phyloP scores from a whole-genome alignment of 2,329 filamentous ascomycete genomes.

The Xylariaceae sp. region DNA sequence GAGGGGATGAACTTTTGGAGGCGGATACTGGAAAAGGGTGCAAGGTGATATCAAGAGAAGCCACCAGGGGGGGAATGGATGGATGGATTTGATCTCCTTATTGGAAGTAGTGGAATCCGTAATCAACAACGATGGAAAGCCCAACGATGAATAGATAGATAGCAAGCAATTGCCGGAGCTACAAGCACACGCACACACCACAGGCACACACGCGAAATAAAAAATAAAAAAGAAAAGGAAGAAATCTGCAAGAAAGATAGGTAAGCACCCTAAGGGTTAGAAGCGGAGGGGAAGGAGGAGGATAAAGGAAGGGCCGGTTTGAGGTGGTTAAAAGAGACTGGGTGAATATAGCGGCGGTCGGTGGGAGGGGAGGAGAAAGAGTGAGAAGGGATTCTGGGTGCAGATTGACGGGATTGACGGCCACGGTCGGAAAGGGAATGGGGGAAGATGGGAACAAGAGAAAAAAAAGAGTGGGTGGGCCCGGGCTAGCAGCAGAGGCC shows the following conservation, averaged over 20 bases:
- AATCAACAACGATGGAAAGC: conserved; percentile 27
- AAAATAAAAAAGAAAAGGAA: conserved; percentile 25
- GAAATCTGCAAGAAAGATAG: conserved; percentile 30
- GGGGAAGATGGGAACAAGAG: background rate
- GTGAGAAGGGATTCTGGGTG: conserved; percentile 23
- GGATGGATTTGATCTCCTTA: conserved; percentile 5
- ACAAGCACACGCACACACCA: conserved; percentile 19
- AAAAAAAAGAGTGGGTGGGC: conserved; percentile 1
- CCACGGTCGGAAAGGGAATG: conserved; percentile 3
- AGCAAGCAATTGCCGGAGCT: conserved; percentile 20
- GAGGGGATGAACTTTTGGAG: background rate
- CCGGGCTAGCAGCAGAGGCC: background rate
- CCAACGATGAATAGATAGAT: conserved; percentile 22
- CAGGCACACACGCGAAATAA: conserved; percentile 22
- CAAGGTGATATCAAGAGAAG: conserved; percentile 16
- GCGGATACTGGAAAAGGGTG: conserved; percentile 1
- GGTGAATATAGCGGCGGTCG: conserved; percentile 15
- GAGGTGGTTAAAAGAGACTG: conserved; percentile 24
- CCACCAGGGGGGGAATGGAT: conserved; percentile 14
- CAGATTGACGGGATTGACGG: background rate
- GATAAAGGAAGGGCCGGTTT: conserved; percentile 33
- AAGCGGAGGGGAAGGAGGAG: conserved; percentile 29
- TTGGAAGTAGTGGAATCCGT: conserved; percentile 1
- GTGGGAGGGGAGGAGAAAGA: conserved; percentile 28
- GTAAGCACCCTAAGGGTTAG: conserved; percentile 30